phyloP scores from a whole-genome alignment of 768 basidiomycete genomes.

The Amanita thiersii region DNA sequence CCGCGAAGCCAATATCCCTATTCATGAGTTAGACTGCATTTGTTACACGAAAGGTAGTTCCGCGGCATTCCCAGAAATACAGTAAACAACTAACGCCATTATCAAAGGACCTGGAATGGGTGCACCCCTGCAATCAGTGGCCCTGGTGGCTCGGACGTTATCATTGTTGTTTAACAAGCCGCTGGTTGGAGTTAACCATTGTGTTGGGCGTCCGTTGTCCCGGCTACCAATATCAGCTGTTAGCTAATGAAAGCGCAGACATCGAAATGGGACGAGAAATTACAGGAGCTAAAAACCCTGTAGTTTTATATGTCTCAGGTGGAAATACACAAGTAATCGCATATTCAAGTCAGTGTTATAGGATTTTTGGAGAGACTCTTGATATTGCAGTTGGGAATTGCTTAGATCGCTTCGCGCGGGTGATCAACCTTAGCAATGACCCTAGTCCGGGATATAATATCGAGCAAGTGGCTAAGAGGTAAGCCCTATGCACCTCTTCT shows the following conservation, averaged over 20 bases:
- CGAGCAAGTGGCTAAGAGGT: slow-evolving; percentile 93
- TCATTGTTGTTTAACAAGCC: slow-evolving; percentile 86
- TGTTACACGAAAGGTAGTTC: slow-evolving; percentile 89
- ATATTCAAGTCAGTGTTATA: slow-evolving; percentile 93
- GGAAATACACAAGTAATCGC: slow-evolving; percentile 99
- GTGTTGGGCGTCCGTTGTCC: slow-evolving; percentile 79
- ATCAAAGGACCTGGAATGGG: slow-evolving; percentile 96
- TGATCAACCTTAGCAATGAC: slow-evolving; percentile 91
- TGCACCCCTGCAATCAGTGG: slow-evolving; percentile 91
- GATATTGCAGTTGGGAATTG: slow-evolving; percentile 99
- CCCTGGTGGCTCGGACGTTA: slow-evolving; percentile 85
- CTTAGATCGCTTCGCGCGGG: slow-evolving; percentile 92
- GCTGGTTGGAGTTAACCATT: slow-evolving; percentile 97
- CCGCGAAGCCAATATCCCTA: slow-evolving; percentile 52
- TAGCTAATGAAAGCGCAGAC: slow-evolving; percentile 39
- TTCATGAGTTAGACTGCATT: slow-evolving; percentile 86
- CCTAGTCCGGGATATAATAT: slow-evolving; percentile 97
- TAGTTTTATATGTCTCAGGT: slow-evolving; percentile 96
- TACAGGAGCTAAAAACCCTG: slow-evolving; percentile 89
- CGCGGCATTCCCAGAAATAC: not conserved
- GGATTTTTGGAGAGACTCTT: slow-evolving; percentile 97
- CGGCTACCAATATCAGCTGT: not conserved
- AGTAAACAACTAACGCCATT: not conserved
- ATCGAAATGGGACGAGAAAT: slow-evolving; percentile 98
- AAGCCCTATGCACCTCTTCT: slow-evolving; percentile 4